These are phyloP conservation scores for Diaporthe vaccinii DNA, from an alignment of 2,329 filamentous ascomycete species.

Conservation along the genomic window DNA sequence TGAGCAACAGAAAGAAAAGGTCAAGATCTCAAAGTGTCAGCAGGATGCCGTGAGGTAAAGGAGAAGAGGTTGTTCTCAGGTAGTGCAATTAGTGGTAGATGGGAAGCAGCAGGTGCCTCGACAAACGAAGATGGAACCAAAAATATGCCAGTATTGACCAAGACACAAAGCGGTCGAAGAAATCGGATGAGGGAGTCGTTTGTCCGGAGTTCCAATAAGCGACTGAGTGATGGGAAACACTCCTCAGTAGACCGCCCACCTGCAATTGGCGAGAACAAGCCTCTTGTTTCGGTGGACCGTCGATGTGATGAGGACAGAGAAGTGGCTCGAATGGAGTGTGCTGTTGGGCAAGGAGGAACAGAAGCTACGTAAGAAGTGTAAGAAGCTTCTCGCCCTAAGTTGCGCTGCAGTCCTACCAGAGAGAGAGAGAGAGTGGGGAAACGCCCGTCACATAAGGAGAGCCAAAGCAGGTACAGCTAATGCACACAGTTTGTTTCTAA, in stretches of 20 bases:
- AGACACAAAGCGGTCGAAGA: no score
- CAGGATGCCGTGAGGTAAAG: no score
- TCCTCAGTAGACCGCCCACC: no score
- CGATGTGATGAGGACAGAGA: no score
- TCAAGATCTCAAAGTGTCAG: no score
- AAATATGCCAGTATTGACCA: not conserved
- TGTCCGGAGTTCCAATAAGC: not conserved
- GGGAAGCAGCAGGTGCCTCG: not conserved
- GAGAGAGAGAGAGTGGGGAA: no score
- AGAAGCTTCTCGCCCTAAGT: not conserved
- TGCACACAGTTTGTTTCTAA: not conserved
- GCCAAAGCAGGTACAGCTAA: not conserved
- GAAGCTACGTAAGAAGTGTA: not conserved
- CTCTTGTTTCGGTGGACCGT: no score
- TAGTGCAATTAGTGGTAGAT: not conserved
- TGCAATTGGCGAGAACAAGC: not conserved
- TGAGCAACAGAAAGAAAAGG: no score
- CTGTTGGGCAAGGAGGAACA: rapidly evolving
- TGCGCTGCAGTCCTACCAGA: not conserved
- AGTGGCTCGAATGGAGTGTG: not conserved
- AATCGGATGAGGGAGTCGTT: not conserved
- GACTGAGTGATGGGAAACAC: not conserved
- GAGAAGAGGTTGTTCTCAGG: rapidly evolving
- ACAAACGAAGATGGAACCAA: no score
- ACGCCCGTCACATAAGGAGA: no score